A percentile compares a stretch with the other conserved stretches of the same genome.
Conservation (phyloP, 2,329 filamentous ascomycete genomes). For the Talaromyces marneffei region DNA sequence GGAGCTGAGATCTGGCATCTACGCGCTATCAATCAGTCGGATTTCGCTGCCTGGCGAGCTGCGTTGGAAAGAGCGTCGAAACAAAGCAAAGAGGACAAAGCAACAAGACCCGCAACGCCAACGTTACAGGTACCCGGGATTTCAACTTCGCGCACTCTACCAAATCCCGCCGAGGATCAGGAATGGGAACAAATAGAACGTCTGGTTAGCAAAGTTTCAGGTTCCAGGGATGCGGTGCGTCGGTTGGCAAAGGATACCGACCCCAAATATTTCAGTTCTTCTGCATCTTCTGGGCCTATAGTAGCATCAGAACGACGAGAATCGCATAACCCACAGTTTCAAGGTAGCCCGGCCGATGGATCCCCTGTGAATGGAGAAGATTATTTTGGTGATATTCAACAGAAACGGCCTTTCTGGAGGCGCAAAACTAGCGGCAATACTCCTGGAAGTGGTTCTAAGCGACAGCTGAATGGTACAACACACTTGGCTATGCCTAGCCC, state of each 20-base stretch:
- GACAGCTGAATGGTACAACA: slow-evolving; percentile 46
- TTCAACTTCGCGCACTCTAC: slow-evolving; percentile 21
- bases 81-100: slow-evolving; percentile 27
- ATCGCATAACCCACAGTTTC: slow-evolving; percentile 29
- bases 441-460: slow-evolving; percentile 36
- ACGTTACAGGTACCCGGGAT: slow-evolving; percentile 30
- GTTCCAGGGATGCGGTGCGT: slow-evolving; percentile 80
- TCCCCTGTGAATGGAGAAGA: slow-evolving; percentile 28
- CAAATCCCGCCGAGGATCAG: slow-evolving; percentile 57
- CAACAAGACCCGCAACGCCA: slow-evolving; percentile 19
- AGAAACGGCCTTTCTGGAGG: slow-evolving; percentile 83
- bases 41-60: slow-evolving; percentile 81
- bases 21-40: slow-evolving; percentile 70
- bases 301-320: slow-evolving; percentile 22
- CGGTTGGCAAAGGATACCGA: slow-evolving; percentile 81
- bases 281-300: slow-evolving; percentile 14
- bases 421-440: slow-evolving; percentile 63
- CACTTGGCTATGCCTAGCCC: slow-evolving; percentile 48
- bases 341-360: slow-evolving; percentile 27
- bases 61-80: slow-evolving; percentile 79
- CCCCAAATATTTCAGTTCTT: slow-evolving; percentile 47
- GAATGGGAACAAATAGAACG: slow-evolving; percentile 86
- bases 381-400: slow-evolving; percentile 32
- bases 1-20: slow-evolving; percentile 97
- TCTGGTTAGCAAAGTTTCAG: slow-evolving; percentile 77